Conservation (phyloP, 2,329 filamentous ascomycete species). For the Calonectria fujianensis region DNA sequence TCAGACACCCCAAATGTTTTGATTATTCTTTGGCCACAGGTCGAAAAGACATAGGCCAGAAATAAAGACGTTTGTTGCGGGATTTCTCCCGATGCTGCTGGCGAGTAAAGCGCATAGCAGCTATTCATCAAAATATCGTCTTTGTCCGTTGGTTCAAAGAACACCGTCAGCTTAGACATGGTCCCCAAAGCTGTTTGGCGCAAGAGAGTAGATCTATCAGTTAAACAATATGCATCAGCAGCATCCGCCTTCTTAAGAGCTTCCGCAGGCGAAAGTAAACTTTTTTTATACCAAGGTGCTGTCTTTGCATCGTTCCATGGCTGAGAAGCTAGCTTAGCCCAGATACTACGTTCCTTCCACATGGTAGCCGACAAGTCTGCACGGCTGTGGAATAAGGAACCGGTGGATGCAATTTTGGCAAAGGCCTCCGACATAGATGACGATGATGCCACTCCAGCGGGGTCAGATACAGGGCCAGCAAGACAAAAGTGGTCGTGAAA, state of each 20-base stretch:
- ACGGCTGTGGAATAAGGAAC: conserved; percentile 8
- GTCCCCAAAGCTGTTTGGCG: background rate
- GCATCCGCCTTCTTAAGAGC: background rate
- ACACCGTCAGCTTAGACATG: conserved; percentile 1
- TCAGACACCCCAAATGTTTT: conserved; percentile 1
- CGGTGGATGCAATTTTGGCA: background rate
- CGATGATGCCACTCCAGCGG: background rate
- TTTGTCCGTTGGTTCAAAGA: conserved; percentile 15
- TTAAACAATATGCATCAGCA: conserved; percentile 10
- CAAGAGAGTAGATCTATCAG: conserved; percentile 7
- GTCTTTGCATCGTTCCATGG: conserved; percentile 11
- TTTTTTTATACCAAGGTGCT: conserved; percentile 5
- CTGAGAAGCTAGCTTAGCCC: background rate
- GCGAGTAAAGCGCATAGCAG: conserved; percentile 10
- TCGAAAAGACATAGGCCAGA: background rate
- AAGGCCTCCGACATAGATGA: background rate
- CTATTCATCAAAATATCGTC: conserved; percentile 10
- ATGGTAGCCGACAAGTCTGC: conserved; percentile 22
- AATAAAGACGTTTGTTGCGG: background rate
- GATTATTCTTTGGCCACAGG: background rate
- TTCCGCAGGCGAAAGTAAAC: conserved; percentile 2
- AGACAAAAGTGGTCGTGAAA: conserved; percentile 31
- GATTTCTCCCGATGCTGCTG: background rate
- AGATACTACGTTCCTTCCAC: conserved; percentile 28
- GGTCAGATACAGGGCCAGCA: conserved; percentile 11